Conservation (phyloP, 371 early-diverging fungal species). For the Saksenaea oblongispora region DNA sequence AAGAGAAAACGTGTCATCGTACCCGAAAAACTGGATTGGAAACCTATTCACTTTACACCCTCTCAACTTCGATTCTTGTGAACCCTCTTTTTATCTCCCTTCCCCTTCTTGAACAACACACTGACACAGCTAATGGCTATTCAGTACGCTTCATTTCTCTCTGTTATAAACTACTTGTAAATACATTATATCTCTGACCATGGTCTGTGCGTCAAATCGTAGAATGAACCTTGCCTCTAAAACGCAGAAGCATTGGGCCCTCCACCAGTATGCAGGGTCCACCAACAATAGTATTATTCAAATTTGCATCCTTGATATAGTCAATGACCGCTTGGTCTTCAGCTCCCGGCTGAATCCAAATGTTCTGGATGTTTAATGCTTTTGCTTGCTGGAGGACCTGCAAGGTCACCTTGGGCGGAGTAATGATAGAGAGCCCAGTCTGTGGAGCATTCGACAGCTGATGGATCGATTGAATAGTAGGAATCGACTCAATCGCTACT, state of each 20-base stretch:
- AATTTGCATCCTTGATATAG: conserved; percentile 50
- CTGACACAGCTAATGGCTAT: background rate
- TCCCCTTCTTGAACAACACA: background rate
- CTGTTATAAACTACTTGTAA: background rate
- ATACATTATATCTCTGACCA: background rate
- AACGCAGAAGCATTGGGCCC: conserved; percentile 39
- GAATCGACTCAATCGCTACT: conserved; percentile 49
- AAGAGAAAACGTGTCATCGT: conserved; percentile 80
- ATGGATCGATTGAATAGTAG: conserved; percentile 40
- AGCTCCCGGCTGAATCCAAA: conserved; percentile 88
- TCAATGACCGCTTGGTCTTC: conserved; percentile 57
- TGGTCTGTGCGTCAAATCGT: background rate
- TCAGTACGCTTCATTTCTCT: background rate
- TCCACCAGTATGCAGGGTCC: conserved; percentile 78
- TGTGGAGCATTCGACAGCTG: conserved; percentile 41
- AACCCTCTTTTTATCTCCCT: background rate
- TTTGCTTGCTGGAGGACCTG: conserved; percentile 64
- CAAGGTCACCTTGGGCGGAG: conserved; percentile 75
- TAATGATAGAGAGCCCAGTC: conserved; percentile 72
- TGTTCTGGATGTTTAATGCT: conserved; percentile 57
- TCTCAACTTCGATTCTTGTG: conserved; percentile 77
- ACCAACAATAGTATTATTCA: conserved; percentile 60
- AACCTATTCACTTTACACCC: conserved; percentile 77
- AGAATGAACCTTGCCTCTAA: conserved; percentile 1
- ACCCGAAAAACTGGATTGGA: conserved; percentile 77